Evolutionary conservation across 129 eudicot genomes (phyloP).

Genomic region (Flaveria robusta): DNA sequence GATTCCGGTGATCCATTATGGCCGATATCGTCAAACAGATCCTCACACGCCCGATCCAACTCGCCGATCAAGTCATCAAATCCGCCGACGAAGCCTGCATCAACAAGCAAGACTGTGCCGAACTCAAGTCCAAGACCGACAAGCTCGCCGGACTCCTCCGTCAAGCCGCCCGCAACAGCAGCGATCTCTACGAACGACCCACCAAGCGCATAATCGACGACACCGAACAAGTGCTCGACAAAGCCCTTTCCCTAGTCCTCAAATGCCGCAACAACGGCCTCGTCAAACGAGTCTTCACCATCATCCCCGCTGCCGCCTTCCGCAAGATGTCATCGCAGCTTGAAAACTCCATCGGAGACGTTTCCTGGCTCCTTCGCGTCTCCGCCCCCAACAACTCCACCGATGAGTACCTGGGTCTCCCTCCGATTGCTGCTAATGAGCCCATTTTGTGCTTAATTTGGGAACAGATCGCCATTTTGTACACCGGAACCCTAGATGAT

Average conservation of each 20-base stretch:
- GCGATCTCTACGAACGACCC: neutral
- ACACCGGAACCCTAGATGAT: too few relatives aligned
- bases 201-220: constrained; percentile 12
- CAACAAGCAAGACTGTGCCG: constrained; percentile 44
- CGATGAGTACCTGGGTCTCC: constrained; percentile 43
- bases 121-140: constrained; percentile 40
- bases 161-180: neutral
- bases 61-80: constrained; percentile 44
- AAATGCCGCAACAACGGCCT: constrained; percentile 46
- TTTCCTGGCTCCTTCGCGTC: constrained; percentile 42
- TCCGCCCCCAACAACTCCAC: constrained; percentile 35
- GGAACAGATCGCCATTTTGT: too few relatives aligned
- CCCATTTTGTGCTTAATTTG: constrained; percentile 43
- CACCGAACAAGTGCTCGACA: constrained; percentile 45
- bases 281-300: constrained; percentile 28
- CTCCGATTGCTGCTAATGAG: constrained; percentile 45
- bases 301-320: too few relatives aligned
- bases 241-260: constrained; percentile 31
- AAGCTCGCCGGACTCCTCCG: neutral
- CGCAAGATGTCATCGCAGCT: constrained; percentile 37
- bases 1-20: constrained; percentile 20
- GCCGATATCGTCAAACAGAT: constrained; percentile 47
- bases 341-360: constrained; percentile 46
- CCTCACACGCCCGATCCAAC: constrained; percentile 44
- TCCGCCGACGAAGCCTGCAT: constrained; percentile 37